These are phyloP conservation scores for Aspergillus eucalypticola DNA, from an alignment of 2,329 filamentous ascomycete genomes.

Conservation along the genomic window DNA sequence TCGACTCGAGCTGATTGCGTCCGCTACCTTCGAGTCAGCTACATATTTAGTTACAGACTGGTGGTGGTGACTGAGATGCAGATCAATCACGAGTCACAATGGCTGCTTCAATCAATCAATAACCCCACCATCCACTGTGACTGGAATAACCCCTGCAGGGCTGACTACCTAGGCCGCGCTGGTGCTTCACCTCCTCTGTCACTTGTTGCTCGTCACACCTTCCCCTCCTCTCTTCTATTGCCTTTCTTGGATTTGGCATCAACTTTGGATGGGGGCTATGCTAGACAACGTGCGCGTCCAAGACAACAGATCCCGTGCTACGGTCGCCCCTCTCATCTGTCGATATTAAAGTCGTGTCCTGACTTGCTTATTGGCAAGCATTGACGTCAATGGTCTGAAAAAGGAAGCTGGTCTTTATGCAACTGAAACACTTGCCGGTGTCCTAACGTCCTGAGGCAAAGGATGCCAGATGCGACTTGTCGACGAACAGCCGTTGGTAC, in stretches of 20 bases:
- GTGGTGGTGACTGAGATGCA: neutral
- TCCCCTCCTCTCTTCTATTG: neutral
- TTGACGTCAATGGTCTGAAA: neutral
- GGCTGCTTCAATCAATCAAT: neutral
- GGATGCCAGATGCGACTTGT: neutral
- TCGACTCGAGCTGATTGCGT: slow-evolving; percentile 5
- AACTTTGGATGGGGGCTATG: neutral
- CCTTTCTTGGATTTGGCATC: neutral
- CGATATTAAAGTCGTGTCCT: neutral
- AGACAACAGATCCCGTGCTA: neutral
- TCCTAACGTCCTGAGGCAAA: neutral
- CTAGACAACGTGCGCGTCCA: neutral
- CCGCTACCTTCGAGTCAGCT: neutral
- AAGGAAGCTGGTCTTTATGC: neutral
- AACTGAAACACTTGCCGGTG: neutral
- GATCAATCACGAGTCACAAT: slow-evolving; percentile 9
- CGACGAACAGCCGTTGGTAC: neutral
- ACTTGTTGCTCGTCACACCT: slow-evolving; percentile 3
- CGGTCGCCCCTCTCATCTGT: neutral
- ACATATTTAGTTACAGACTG: neutral
- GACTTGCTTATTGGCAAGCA: neutral
- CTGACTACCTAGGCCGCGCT: neutral
- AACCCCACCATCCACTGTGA: neutral
- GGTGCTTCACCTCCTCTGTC: neutral
- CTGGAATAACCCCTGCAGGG: slow-evolving; percentile 4